Percentiles rank a stretch among this genome's conserved stretches.
phyloP scores from a whole-genome alignment of 352 stramenopile species.

The Phytophthora foliorum region DNA sequence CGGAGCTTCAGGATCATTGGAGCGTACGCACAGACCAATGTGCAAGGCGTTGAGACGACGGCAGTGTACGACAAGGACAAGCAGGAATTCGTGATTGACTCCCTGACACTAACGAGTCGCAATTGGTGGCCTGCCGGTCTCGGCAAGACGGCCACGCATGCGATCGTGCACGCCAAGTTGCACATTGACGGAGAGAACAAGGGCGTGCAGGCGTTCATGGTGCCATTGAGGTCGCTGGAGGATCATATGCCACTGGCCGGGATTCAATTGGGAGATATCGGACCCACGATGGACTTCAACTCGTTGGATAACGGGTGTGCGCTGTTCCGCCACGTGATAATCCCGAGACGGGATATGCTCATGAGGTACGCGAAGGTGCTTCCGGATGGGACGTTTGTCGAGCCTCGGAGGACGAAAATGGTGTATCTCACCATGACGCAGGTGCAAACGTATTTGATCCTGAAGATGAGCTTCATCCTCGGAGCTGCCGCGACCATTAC shows the following conservation, averaged over 20 bases:
- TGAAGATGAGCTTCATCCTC: constrained; percentile 34
- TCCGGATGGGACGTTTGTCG: constrained; percentile 61
- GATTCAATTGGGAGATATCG: constrained; percentile 35
- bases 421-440: constrained; percentile 70
- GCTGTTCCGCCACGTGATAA: constrained; percentile 28
- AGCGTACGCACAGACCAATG: constrained; percentile 37
- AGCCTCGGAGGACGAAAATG: constrained; percentile 68
- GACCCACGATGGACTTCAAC: constrained; percentile 37
- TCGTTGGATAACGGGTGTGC: constrained; percentile 39
- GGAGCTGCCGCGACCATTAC: constrained; percentile 52
- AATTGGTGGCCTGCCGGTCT: constrained; percentile 95
- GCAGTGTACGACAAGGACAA: constrained; percentile 68
- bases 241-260: constrained; percentile 23
- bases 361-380: constrained; percentile 48
- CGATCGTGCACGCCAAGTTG: constrained; percentile 31
- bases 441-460: constrained; percentile 44
- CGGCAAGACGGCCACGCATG: constrained; percentile 37
- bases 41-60: constrained; percentile 33
- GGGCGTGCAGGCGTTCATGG: constrained; percentile 37
- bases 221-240: constrained; percentile 26
- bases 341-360: constrained; percentile 36
- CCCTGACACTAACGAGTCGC: constrained; percentile 92
- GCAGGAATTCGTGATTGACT: constrained; percentile 95
- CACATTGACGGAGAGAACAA: constrained; percentile 24
- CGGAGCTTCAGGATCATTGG: constrained; percentile 30